These are phyloP conservation scores for Galium porrigens DNA, from an alignment of 305 asterid species.

Conservation along the genomic window DNA sequence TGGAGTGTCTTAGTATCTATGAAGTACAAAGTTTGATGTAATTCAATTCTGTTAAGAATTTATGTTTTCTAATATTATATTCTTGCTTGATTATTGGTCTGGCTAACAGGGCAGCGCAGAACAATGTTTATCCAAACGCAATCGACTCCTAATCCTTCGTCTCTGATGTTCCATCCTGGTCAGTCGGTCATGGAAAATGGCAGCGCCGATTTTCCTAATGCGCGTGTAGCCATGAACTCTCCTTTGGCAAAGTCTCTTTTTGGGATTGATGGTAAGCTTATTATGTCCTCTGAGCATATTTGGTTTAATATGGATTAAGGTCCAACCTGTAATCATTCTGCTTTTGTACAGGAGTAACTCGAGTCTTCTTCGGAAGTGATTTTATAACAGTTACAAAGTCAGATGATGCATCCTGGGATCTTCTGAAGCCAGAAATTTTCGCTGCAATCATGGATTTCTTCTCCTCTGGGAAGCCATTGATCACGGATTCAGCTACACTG, in stretches of 20 bases:
- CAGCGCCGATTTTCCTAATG: constrained; percentile 77
- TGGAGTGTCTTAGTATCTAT: not conserved
- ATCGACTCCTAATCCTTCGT: constrained; percentile 79
- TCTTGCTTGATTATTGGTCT: constrained; percentile 14
- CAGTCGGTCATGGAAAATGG: constrained; percentile 81
- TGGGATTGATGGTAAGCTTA: constrained; percentile 54
- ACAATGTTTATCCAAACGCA: constrained; percentile 88
- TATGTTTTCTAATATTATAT: not conserved
- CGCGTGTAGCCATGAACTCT: constrained; percentile 78
- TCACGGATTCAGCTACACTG: constrained; percentile 47
- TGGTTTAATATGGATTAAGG: not conserved
- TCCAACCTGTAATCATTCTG: not conserved
- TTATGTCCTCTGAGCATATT: not conserved
- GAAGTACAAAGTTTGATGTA: not conserved
- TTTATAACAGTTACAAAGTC: constrained; percentile 69
- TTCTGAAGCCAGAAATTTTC: constrained; percentile 73
- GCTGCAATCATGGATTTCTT: constrained; percentile 88
- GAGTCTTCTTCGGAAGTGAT: constrained; percentile 88
- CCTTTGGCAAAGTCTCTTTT: constrained; percentile 68
- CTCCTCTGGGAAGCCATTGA: constrained; percentile 68
- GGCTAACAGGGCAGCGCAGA: constrained; percentile 70
- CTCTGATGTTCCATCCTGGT: constrained; percentile 90
- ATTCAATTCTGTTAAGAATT: not conserved
- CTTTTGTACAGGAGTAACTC: constrained; percentile 41
- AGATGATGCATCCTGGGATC: constrained; percentile 73